Conservation (phyloP, 257 asterid species). For the Verbascum thapsus region DNA sequence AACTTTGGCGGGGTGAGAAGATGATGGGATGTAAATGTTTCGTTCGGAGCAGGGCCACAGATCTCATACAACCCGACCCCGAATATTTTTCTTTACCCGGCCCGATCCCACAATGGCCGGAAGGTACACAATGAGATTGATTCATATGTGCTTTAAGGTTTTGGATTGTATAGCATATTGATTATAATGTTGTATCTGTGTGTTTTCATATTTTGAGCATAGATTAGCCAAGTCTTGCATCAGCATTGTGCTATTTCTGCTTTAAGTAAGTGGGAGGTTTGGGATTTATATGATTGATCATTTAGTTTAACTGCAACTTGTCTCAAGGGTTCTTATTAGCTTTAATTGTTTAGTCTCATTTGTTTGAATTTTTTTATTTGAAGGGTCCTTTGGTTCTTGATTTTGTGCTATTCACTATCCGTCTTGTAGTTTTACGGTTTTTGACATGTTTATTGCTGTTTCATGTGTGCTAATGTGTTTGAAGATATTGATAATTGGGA, state of each 20-base stretch:
- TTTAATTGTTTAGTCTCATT: too few relatives aligned
- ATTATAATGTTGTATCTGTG: too few relatives aligned
- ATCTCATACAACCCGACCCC: constrained; percentile 42
- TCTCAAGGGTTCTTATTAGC: too few relatives aligned
- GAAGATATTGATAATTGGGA: too few relatives aligned
- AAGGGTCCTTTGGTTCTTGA: too few relatives aligned
- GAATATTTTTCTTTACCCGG: constrained; percentile 65
- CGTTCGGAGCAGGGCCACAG: constrained; percentile 52
- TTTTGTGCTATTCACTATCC: too few relatives aligned
- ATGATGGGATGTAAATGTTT: constrained; percentile 65
- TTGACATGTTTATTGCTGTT: too few relatives aligned
- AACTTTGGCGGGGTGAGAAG: constrained; percentile 22
- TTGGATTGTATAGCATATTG: too few relatives aligned
- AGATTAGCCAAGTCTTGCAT: not conserved
- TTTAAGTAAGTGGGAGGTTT: not conserved
- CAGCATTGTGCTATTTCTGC: not conserved
- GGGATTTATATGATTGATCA: constrained; percentile 3
- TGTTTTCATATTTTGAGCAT: not conserved
- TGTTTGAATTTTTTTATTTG: too few relatives aligned
- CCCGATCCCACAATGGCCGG: constrained; percentile 85
- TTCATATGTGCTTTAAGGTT: constrained; percentile 5
- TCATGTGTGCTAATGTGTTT: too few relatives aligned
- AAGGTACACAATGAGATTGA: constrained; percentile 39
- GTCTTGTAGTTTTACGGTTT: too few relatives aligned
- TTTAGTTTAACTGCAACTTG: too few relatives aligned